Evolutionary conservation across 352 stramenopile genomes (phyloP), one percentile per base, ranked within the genome.

Genomic region (Peronospora destructor): DNA sequence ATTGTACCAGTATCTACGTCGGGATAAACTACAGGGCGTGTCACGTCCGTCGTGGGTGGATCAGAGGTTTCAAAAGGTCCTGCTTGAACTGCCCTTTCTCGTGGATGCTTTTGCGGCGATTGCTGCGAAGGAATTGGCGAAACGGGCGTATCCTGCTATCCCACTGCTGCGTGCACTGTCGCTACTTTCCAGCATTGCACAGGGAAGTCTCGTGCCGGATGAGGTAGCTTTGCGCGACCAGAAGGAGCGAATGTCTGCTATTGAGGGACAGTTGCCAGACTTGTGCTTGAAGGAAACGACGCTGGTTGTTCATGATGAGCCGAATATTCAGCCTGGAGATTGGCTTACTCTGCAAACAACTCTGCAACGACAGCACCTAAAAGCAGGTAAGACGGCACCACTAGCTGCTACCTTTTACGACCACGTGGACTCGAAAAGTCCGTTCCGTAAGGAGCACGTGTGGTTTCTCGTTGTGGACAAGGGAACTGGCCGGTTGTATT

Each of bases 391-490:
- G 21, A 59, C 50, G 25, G 76, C 81, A n/a, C 56, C 73, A 3
- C 59, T 80, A 12, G 74, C 78, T 12, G 61, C 71, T 33, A 90
- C 78, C 9, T 64, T 88, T 32, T 89, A 83, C 45, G 81, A 90
- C 41, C 65, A 80, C 23, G 76, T 87, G 4, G 76, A 88, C 45
- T 61, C 72, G 2, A 70, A 64, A 54, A 83, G 55, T 23, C 71
- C 71, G 41, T 90, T 87, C 47, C 74, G 78, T 23, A 85, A 85
- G 58, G 81, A 90, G 37, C 68, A 85, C 33, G 33, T 87, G 19
- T 92, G 76, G 76, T 71, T 88, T 32, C 39, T 88, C 6, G 68
- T 88, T 19, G 59, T 76, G 33, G 76, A 92, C 34, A 84, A 82
- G 42, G 59, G 43, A 16, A 76, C 63, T 25, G 76, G 63, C 3